Percentiles rank a stretch among this genome's conserved stretches.
Evolutionary conservation across 345 rosid species (phyloP).

Genomic region (Dovyalis caffra): DNA sequence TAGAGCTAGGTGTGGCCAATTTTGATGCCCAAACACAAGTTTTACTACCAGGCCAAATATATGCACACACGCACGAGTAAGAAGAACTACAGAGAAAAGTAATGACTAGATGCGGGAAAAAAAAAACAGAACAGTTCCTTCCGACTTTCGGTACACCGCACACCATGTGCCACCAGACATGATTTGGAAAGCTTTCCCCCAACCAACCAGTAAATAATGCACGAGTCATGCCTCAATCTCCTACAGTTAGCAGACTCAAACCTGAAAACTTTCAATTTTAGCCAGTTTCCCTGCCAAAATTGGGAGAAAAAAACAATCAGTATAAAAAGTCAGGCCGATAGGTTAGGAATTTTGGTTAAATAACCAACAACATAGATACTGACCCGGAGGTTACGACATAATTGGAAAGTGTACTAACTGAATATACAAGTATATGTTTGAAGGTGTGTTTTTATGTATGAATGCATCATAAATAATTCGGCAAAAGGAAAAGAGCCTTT

Average conservation of each 20-base stretch:
- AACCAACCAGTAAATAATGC: slow-evolving; percentile 3
- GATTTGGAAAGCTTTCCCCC: slow-evolving; percentile 12
- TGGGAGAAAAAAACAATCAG: neutral
- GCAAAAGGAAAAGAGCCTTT: neutral
- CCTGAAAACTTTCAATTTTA: slow-evolving; percentile 10
- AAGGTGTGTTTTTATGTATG: neutral
- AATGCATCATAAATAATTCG: neutral
- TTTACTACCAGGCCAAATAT: slow-evolving; percentile 21
- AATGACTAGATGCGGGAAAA: neutral
- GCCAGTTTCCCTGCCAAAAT: slow-evolving; percentile 12
- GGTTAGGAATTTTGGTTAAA: neutral
- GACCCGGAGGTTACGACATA: neutral
- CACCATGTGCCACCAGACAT: neutral
- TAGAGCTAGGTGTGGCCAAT: neutral
- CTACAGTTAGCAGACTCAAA: neutral
- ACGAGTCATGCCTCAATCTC: neutral
- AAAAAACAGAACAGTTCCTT: neutral
- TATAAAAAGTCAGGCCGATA: neutral
- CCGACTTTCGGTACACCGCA: slow-evolving; percentile 8
- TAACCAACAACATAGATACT: neutral
- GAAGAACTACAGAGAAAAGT: slow-evolving; percentile 14
- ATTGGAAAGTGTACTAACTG: neutral
- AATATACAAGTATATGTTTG: neutral
- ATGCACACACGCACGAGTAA: slow-evolving; percentile 22
- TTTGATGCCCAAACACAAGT: slow-evolving; percentile 13